Evolutionary conservation across 2,329 filamentous ascomycete genomes (phyloP), one percentile per base, ranked within the genome.

Genomic region (Aspergillus texensis): DNA sequence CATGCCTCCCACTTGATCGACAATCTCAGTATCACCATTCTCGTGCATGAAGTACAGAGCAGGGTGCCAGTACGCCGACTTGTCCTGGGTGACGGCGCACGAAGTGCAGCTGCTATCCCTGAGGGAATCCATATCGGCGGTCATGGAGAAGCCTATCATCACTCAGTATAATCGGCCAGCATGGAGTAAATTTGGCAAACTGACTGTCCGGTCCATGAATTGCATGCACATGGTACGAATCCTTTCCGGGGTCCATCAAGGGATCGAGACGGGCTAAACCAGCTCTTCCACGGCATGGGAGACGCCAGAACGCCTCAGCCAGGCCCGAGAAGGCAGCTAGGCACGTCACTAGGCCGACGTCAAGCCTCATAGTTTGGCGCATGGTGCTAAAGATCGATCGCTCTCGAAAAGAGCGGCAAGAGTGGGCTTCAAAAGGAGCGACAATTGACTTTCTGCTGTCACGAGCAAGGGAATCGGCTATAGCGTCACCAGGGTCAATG

Each of bases 21-120:
- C 91, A 62, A 91, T 77, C 70, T 91, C 86, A 57, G 87, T 87
- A 61, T 88, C 82, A 62, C 90, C 87, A 69, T 91, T 90, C 14
- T 79, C 72, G 72, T 93, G 86, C 74, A 89, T 78, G 77, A 96
- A 97, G 81, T 94, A 94, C 67, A 96, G 74, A 2, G 86, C 80
- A 0, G 93, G 93, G 58, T 88, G 87, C 92, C 93, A 97, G 81
- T 97, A 97, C 36, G 88, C 89, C n/a, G 92, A 96, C 80, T 89
- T 90, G 79, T 97, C 93, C 79, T 94, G 84, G 43, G 83, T 88
- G 48, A 96, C 90, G 61, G 85, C 87, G 75, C 93, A 96, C 12
- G 92, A 94, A 1, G 92, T 95, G 80, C 93, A 97, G 67, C 88
- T 80, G 53, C 85, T 88, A 19, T 72, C 77, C 5, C 83, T 72